Evolutionary conservation across 2,329 filamentous ascomycete species (phyloP).

Genomic region (Aspergillus sp.): DNA sequence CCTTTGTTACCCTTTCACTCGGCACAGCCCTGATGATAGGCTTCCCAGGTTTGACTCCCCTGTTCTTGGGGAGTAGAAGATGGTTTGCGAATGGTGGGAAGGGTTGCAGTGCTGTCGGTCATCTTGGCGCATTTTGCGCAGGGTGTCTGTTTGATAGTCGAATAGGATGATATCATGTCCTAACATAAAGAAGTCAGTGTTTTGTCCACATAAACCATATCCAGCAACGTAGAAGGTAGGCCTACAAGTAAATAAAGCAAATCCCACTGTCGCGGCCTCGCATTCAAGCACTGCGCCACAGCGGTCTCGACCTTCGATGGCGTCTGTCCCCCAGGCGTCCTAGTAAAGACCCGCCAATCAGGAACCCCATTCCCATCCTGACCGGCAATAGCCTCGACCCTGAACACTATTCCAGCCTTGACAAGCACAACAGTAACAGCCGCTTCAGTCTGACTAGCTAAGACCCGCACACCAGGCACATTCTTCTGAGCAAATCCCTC

Average conservation of each 20-base stretch:
- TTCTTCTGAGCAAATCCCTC: constrained; percentile 33
- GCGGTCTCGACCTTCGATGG: constrained; percentile 37
- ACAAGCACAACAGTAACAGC: constrained; percentile 33
- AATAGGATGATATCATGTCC: constrained; percentile 48
- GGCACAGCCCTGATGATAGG: constrained; percentile 37
- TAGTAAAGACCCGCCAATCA: constrained; percentile 40
- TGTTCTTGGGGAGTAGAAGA: constrained; percentile 21
- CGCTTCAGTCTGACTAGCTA: constrained; percentile 25
- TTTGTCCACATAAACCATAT: background rate
- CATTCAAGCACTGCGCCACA: constrained; percentile 39
- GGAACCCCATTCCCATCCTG: constrained; percentile 21
- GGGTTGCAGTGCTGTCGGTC: constrained; percentile 40
- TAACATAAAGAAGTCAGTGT: constrained; percentile 14
- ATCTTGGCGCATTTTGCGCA: constrained; percentile 44
- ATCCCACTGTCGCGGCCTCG: constrained; percentile 41
- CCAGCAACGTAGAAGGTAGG: background rate
- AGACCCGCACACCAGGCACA: constrained; percentile 34
- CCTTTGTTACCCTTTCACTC: background rate
- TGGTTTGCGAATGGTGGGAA: constrained; percentile 41
- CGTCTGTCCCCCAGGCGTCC: constrained; percentile 26
- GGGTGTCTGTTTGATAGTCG: constrained; percentile 41
- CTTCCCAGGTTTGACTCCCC: constrained; percentile 33
- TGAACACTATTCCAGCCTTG: constrained; percentile 39
- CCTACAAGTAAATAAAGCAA: constrained; percentile 41
- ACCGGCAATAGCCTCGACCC: constrained; percentile 29